Percentiles rank a stretch among this genome's conserved stretches.
phyloP scores from a whole-genome alignment of 352 stramenopile genomes.

The Phytopythium ostracodes region DNA sequence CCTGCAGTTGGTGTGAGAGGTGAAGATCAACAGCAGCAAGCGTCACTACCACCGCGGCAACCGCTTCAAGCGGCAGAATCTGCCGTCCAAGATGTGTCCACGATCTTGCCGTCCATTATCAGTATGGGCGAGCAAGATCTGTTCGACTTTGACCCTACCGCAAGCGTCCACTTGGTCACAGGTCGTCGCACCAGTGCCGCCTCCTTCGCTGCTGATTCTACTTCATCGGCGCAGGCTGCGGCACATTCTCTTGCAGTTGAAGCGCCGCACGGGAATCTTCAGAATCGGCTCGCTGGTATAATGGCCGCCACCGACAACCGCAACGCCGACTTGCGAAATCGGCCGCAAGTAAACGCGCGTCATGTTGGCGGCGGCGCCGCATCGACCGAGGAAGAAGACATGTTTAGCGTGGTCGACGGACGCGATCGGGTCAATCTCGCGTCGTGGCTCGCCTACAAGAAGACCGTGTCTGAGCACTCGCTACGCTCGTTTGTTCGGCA shows the following conservation, averaged over 20 bases:
- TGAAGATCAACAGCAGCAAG: neutral
- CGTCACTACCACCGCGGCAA: neutral
- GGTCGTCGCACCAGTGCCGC: neutral
- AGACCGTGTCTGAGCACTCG: slow-evolving; percentile 25
- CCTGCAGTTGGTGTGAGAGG: neutral
- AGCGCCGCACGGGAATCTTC: slow-evolving; percentile 6
- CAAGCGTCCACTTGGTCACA: slow-evolving; percentile 28
- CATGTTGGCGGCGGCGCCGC: slow-evolving; percentile 14
- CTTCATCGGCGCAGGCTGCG: neutral
- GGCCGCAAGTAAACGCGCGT: slow-evolving; percentile 7
- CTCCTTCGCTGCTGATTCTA: neutral
- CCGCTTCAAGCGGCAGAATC: neutral
- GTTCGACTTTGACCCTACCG: slow-evolving; percentile 1
- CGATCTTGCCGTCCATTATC: neutral
- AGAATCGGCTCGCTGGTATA: neutral
- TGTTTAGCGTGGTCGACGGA: slow-evolving; percentile 37
- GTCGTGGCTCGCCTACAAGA: slow-evolving; percentile 34
- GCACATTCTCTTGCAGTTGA: slow-evolving; percentile 2
- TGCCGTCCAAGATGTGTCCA: neutral
- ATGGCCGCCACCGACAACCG: neutral
- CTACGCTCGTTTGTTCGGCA: slow-evolving; percentile 58
- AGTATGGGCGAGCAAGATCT: neutral
- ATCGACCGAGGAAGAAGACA: slow-evolving; percentile 26
- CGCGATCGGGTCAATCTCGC: slow-evolving; percentile 26
- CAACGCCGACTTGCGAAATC: neutral